Evolutionary conservation across 2,329 filamentous ascomycete species (phyloP).

Genomic region (Claviceps spartinae): DNA sequence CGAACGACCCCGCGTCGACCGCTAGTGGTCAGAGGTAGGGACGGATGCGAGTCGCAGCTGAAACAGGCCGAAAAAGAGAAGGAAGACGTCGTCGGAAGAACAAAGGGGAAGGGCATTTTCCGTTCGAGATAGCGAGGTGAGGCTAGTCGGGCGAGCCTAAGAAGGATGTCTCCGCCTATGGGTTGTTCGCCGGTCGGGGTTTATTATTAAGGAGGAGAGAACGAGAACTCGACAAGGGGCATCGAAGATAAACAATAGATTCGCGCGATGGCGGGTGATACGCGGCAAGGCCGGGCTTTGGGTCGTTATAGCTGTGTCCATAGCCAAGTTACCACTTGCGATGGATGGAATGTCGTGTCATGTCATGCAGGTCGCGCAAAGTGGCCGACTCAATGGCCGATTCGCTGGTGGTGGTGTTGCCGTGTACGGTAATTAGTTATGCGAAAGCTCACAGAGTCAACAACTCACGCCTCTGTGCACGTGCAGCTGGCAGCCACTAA

Average conservation of each 20-base stretch:
- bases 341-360: too few species aligned
- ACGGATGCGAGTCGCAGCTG: constrained; percentile 72
- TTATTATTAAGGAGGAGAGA: neutral
- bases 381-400: too few species aligned
- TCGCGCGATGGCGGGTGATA: neutral
- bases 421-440: too few species aligned
- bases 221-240: neutral
- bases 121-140: neutral
- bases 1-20: constrained; percentile 74
- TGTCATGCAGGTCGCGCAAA: too few species aligned
- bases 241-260: neutral
- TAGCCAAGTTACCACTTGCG: neutral
- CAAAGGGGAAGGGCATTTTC: constrained; percentile 79
- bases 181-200: neutral
- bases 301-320: neutral
- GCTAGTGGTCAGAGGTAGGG: constrained; percentile 68
- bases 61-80: constrained; percentile 71
- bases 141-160: neutral
- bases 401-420: too few species aligned
- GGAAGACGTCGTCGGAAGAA: constrained; percentile 77
- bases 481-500: too few species aligned
- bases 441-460: too few species aligned
- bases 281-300: neutral
- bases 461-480: too few species aligned
- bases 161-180: neutral